phyloP scores from a whole-genome alignment of 768 basidiomycete genomes.

The Melanogaster broomeanus region DNA sequence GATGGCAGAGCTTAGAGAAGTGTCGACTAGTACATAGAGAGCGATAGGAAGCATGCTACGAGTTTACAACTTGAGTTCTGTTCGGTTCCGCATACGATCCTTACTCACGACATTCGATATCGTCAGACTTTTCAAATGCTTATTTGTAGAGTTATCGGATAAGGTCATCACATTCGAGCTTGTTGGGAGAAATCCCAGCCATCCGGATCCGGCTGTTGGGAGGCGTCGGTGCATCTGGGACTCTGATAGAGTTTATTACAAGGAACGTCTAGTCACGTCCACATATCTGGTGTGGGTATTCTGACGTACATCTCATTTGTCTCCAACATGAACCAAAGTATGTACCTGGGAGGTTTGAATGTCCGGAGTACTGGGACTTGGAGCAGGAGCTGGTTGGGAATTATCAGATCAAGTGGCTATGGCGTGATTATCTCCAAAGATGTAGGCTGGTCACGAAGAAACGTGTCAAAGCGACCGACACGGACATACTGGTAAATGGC shows the following conservation, averaged over 20 bases:
- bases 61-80: too few relatives aligned
- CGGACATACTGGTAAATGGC: not conserved
- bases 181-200: not conserved
- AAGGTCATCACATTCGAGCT: too few relatives aligned
- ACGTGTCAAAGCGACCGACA: slow-evolving; percentile 22
- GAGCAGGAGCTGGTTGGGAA: too few relatives aligned
- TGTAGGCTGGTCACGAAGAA: not conserved
- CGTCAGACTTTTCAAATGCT: too few relatives aligned
- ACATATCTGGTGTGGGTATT: not conserved
- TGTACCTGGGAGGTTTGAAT: too few relatives aligned
- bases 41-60: not conserved
- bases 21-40: not conserved
- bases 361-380: too few relatives aligned
- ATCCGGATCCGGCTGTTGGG: not conserved
- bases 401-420: not conserved
- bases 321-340: too few relatives aligned
- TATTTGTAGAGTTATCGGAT: too few relatives aligned
- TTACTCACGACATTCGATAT: too few relatives aligned
- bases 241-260: too few relatives aligned
- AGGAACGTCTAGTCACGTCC: too few relatives aligned
- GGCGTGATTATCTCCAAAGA: not conserved
- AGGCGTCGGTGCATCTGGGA: not conserved
- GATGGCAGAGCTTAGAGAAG: not conserved
- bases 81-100: not conserved
- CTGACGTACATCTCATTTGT: not conserved